Conservation (phyloP, 176 grass and related monocot species). For the Echinochloa phyllopogon region DNA sequence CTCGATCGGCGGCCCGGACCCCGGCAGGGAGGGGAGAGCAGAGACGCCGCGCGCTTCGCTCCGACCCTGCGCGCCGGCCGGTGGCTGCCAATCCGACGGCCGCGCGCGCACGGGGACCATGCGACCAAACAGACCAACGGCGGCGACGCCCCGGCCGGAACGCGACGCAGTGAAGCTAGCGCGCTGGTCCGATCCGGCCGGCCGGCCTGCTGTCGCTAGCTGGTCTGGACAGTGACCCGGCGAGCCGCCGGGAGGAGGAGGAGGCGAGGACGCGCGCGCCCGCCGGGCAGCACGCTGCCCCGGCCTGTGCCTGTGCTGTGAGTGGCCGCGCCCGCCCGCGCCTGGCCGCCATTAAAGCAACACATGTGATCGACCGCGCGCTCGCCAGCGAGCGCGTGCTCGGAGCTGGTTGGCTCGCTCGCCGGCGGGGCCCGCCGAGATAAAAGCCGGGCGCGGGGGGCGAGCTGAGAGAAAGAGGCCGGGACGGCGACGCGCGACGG, state of each 20-base stretch:
- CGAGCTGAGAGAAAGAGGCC: not conserved
- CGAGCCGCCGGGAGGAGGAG: not conserved
- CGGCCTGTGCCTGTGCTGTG: too few relatives aligned
- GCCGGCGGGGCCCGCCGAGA: constrained; percentile 2
- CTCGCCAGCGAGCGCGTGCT: not conserved
- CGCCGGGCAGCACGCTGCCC: not conserved
- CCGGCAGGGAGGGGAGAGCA: too few relatives aligned
- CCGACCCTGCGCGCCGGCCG: too few relatives aligned
- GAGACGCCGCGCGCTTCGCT: too few relatives aligned
- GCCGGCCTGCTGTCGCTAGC: not conserved
- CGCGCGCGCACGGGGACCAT: not conserved
- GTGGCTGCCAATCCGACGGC: not conserved
- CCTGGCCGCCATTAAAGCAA: constrained; percentile 17
- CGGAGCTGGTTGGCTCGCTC: not conserved
- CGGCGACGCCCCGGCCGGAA: too few relatives aligned
- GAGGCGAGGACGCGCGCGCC: constrained; percentile 17
- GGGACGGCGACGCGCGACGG: constrained; percentile 1
- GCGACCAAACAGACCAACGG: too few relatives aligned
- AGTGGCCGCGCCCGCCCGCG: not conserved
- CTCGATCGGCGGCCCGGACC: too few relatives aligned
- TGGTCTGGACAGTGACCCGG: not conserved
- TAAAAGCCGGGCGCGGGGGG: not conserved
- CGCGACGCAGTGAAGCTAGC: not conserved
- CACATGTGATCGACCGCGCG: not conserved
- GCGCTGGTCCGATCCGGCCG: not conserved